These are phyloP conservation scores for Porphyrellus sp. DNA, from an alignment of 1,284 basidiomycete species.

Conservation along the genomic window DNA sequence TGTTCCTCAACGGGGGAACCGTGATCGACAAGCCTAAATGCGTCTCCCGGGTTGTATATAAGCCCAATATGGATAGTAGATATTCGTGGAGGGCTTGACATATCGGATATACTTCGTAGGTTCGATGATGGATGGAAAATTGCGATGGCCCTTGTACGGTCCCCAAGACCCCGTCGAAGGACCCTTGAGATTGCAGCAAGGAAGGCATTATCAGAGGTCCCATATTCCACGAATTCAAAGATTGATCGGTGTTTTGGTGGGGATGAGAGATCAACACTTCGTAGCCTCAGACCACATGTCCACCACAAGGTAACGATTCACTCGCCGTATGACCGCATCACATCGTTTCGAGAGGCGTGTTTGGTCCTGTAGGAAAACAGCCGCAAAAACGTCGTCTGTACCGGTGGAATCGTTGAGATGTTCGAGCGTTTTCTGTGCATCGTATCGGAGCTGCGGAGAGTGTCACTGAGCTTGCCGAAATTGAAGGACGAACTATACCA, in stretches of 20 bases:
- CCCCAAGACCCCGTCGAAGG: constrained; percentile 66
- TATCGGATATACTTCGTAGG: constrained; percentile 49
- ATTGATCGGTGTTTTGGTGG: constrained; percentile 47
- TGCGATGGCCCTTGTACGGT: constrained; percentile 61
- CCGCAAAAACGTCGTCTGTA: constrained; percentile 65
- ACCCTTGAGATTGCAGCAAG: constrained; percentile 52
- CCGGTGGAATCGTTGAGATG: constrained; percentile 48
- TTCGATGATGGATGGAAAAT: constrained; percentile 52
- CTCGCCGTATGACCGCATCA: constrained; percentile 62
- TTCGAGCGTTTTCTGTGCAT: constrained; percentile 73
- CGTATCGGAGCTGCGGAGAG: constrained; percentile 61
- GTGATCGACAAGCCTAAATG: constrained; percentile 83
- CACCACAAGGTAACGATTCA: constrained; percentile 15
- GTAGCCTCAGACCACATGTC: constrained; percentile 3
- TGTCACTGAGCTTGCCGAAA: not conserved
- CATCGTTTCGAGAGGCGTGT: constrained; percentile 59
- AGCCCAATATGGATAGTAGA: constrained; percentile 68
- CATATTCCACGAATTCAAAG: constrained; percentile 55
- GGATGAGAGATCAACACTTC: constrained; percentile 61
- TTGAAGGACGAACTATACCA: constrained; percentile 42
- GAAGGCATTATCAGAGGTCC: constrained; percentile 56
- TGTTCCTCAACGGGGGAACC: constrained; percentile 75
- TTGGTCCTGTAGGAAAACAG: constrained; percentile 71
- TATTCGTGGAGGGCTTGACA: constrained; percentile 43
- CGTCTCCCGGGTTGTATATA: constrained; percentile 65